Evolutionary conservation across 306 rosid species (phyloP), one percentile per base, ranked within the genome.

Genomic region (Casuarina cunninghamiana): DNA sequence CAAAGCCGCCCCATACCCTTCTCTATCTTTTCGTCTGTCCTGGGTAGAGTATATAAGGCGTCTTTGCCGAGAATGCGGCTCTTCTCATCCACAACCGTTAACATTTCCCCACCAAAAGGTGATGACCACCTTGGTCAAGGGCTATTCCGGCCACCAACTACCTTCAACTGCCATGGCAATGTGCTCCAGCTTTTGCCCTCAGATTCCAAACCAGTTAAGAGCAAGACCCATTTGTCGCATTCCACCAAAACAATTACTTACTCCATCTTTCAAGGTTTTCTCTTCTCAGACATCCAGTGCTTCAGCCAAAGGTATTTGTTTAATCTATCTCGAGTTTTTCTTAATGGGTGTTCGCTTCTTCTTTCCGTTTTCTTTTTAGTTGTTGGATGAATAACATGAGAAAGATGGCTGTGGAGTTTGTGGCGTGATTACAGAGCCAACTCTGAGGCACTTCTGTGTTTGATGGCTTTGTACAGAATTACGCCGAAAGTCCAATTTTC

Each of bases 151-250:
- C 76, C 87, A 71, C 62, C 78, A 76, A 74, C 50, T 82, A 69
- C 58, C 89, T 80, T 86, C 88, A 32, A 79, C 87, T n/a, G 86
- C 89, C 82, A 83, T 86, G 90, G 87, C 84, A 62, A 66, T 91
- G 88, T 81, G 86, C 83, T 88, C 94, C 3, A 82, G 82, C 91
- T 83, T 82, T 71, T 84, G 80, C 80, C 91, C 86, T 72, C 88
- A 48, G 26, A 76, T 86, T 86, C 86, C 90, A 16, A 73, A 54
- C 79, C 77, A 50, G n/a, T 75, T 85, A 32, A 80, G 83, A 77
- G 73, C 79, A 21, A 86, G 53, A 80, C 81, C 85, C 80, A 53
- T 49, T 61, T 66, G 4, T 48, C 49, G 67, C 6, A 69, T 75
- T 77, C 71, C 89, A 72, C 2, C 72, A 21, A 77, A 68, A 60